phyloP scores from a whole-genome alignment of 495 filamentous ascomycete genomes.

The Lophium mytilinum region DNA sequence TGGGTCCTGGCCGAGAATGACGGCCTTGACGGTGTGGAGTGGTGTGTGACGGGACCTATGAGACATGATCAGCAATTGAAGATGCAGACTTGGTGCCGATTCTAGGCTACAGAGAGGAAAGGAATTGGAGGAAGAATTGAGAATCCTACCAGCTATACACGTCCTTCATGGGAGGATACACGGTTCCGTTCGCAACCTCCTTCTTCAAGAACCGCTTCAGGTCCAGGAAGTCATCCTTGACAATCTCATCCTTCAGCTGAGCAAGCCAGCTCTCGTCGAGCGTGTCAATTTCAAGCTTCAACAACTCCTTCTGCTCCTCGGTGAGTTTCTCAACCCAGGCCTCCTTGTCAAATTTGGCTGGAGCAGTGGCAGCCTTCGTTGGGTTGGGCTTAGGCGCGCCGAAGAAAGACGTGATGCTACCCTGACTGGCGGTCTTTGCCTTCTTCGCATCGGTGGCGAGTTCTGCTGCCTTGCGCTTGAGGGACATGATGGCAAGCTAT shows the following conservation, averaged over 20 bases:
- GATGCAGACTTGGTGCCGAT: background rate
- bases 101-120: background rate
- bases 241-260: constrained; percentile 74
- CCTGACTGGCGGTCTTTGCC: constrained; percentile 49
- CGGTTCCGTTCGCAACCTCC: constrained; percentile 62
- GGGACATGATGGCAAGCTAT: constrained; percentile 28
- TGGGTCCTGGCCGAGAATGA: constrained; percentile 92
- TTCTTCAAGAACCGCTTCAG: constrained; percentile 80
- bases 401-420: constrained; percentile 61
- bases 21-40: constrained; percentile 72
- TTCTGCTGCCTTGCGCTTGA: constrained; percentile 63
- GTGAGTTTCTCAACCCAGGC: constrained; percentile 77
- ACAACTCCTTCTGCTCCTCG: constrained; percentile 68
- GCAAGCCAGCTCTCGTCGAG: constrained; percentile 85
- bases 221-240: constrained; percentile 67
- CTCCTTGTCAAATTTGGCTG: constrained; percentile 68
- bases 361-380: constrained; percentile 23
- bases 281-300: constrained; percentile 84
- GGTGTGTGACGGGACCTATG: constrained; percentile 83
- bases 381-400: constrained; percentile 41
- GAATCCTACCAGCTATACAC: constrained; percentile 84
- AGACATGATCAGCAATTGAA: background rate
- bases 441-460: constrained; percentile 55
- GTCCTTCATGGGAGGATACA: constrained; percentile 80
- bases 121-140: background rate